Base-by-base conservation (phyloP, 1,284 basidiomycete species). In the Papiliotrema terrestris region DNA sequence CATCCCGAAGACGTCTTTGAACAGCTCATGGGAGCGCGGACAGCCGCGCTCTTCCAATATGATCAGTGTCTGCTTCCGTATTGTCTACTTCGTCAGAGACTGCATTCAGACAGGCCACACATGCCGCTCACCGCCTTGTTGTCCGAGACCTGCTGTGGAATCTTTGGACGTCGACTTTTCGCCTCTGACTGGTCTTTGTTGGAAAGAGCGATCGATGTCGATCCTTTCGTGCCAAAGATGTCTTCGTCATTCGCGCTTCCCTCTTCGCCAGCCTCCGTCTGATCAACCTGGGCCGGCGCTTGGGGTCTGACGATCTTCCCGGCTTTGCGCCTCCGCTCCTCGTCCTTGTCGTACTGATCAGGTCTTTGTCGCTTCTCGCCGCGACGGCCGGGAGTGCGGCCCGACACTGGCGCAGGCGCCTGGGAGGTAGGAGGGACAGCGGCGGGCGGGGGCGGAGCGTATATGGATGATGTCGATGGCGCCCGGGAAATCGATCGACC, bases 371-470 rank as follows among this genome's bases (percentile, higher is more conserved):
- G 55, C 47, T 75, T 74, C 58, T 74, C 74, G 5, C 71, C 72
- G 45, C 69, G 55, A 17, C 71, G 54, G 5, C 72, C 73, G 0
- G 69, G 71, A 8, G 72, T 69, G 13, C 66, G 58, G 8, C 65
- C 68, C 13, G 60, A 60, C 15, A 62, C 53, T 1, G 62, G 57
- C 6, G 63, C 59, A 6, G 49, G 32, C 17, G 52, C 15, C 17
- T 32, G 29, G 6, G 19, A 9, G 44, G 29, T 26, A 3, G n/a
- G 43, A 38, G 32, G 25, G 77, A 32, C 77, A 79, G 5, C 63
- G n/a, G 60, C 55, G 46, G 22, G 69, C 74, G n/a, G 70, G 76
- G 50, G 79, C 78, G 15, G 74, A 26, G 62, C 66, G 54, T 75
- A 75, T 17, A 75, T 71, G 11, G 69, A 71, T 2, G 66, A 61